Evolutionary conservation across 2,329 filamentous ascomycete species (phyloP).

Genomic region (Seiridium unicorne): DNA sequence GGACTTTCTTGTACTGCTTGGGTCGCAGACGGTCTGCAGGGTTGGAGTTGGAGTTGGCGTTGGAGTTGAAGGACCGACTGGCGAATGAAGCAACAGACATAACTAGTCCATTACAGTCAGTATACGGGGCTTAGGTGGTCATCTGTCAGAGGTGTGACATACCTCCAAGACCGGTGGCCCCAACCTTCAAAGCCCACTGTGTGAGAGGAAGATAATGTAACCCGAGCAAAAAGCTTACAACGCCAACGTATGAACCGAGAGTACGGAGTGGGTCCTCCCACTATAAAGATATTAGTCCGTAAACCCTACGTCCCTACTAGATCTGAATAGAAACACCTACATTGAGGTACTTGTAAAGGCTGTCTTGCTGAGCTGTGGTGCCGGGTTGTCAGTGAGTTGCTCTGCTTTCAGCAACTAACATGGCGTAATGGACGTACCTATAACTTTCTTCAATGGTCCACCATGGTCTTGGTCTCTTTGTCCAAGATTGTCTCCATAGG

Average conservation of each 20-base stretch:
- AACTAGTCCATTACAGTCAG: neutral
- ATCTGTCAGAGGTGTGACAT: neutral
- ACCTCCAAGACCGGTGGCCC: neutral
- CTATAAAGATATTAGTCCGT: neutral
- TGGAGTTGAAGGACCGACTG: neutral
- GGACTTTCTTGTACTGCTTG: neutral
- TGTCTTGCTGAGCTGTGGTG: neutral
- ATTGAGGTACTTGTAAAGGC: constrained; percentile 3
- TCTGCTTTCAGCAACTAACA: neutral
- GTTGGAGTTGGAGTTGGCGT: neutral
- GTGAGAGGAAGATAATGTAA: constrained; percentile 1
- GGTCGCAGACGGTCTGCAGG: neutral
- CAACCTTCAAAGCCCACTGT: neutral
- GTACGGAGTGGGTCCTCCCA: constrained; percentile 2
- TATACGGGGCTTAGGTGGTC: too few relatives aligned
- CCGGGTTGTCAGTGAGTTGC: neutral
- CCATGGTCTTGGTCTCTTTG: neutral
- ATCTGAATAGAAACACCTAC: neutral
- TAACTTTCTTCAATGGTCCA: neutral
- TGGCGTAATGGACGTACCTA: neutral
- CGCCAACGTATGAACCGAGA: neutral
- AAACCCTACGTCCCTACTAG: too few relatives aligned
- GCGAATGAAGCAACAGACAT: constrained; percentile 2
- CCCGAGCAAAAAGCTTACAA: neutral
- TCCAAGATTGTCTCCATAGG: neutral